These are phyloP conservation scores for Zhuliangozyma blackwelliae DNA, from an alignment of 1,139 yeast species.

Conservation along the genomic window DNA sequence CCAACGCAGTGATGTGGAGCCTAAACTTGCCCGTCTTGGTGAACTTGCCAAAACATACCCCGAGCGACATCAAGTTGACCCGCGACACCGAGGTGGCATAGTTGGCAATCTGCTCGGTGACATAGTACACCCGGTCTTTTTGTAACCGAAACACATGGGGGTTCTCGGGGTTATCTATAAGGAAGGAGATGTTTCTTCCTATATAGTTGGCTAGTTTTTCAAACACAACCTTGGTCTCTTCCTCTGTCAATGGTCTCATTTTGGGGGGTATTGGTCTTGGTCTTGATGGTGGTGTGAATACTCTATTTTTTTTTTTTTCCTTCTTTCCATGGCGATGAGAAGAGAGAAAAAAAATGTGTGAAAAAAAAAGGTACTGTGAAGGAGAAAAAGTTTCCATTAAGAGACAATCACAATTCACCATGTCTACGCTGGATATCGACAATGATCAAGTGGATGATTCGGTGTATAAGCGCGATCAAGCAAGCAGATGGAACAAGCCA, in stretches of 20 bases:
- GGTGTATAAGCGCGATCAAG: constrained; percentile 39
- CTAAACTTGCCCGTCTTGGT: constrained; percentile 97
- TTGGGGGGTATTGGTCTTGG: constrained; percentile 1
- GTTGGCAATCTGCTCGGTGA: constrained; percentile 75
- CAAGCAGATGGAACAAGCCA: constrained; percentile 36
- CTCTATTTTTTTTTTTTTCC: constrained; percentile 5
- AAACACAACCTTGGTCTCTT: constrained; percentile 92
- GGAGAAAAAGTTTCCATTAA: background rate
- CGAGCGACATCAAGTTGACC: constrained; percentile 85
- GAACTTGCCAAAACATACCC: constrained; percentile 92
- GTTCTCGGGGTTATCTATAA: constrained; percentile 83
- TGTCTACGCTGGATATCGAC: background rate
- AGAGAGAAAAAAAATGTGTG: background rate
- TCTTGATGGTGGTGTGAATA: constrained; percentile 4
- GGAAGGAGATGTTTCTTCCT: constrained; percentile 86
- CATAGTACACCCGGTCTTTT: constrained; percentile 94
- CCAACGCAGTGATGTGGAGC: constrained; percentile 87
- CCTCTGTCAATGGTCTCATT: constrained; percentile 96
- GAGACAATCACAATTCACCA: too few relatives aligned
- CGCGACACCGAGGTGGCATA: constrained; percentile 89
- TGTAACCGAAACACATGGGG: constrained; percentile 95
- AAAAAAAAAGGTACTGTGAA: background rate
- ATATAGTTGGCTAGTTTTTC: constrained; percentile 95
- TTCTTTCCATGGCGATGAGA: background rate
- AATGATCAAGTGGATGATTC: constrained; percentile 17